Percentiles rank a stretch among this genome's conserved stretches.
Evolutionary conservation across 139 green algal genomes (phyloP).

Genomic region (Auxenochlorella pyrenoidosa): DNA sequence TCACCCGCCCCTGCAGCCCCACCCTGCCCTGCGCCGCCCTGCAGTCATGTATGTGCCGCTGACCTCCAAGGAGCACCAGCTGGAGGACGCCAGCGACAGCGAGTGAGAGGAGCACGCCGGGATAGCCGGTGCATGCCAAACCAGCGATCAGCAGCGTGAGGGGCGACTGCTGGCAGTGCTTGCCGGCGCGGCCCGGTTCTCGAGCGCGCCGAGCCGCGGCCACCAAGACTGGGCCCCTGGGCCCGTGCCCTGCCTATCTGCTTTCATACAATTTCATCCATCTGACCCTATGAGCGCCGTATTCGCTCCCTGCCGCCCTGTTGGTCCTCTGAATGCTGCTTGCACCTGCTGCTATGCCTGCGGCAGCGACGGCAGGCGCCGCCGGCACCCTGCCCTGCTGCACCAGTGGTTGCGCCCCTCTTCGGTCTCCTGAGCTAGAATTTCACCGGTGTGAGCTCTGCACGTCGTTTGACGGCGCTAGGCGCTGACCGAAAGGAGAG

Average conservation of each 20-base stretch:
- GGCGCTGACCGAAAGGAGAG: background rate
- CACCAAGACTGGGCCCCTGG: background rate
- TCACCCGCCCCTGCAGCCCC: too few relatives aligned
- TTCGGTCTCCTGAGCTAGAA: background rate
- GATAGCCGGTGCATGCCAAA: too few relatives aligned
- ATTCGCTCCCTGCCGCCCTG: background rate
- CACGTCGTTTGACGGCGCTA: background rate
- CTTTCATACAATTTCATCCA: background rate
- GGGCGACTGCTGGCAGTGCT: too few relatives aligned
- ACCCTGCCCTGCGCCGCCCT: background rate
- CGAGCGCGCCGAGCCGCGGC: background rate
- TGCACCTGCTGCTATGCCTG: background rate
- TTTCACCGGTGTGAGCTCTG: background rate
- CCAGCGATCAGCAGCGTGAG: too few relatives aligned
- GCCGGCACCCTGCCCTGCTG: background rate
- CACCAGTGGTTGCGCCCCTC: background rate
- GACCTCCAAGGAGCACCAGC: slow-evolving; percentile 1
- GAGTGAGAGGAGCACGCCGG: background rate
- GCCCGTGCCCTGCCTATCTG: background rate
- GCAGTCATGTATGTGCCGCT: slow-evolving; percentile 34
- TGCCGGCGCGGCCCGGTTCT: background rate
- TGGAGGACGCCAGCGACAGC: background rate
- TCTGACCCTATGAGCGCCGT: background rate
- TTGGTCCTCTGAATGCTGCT: background rate
- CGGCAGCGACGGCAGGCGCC: too few relatives aligned